Evolutionary conservation across 306 rosid genomes (phyloP).

Genomic region (Cicer cuneatum): DNA sequence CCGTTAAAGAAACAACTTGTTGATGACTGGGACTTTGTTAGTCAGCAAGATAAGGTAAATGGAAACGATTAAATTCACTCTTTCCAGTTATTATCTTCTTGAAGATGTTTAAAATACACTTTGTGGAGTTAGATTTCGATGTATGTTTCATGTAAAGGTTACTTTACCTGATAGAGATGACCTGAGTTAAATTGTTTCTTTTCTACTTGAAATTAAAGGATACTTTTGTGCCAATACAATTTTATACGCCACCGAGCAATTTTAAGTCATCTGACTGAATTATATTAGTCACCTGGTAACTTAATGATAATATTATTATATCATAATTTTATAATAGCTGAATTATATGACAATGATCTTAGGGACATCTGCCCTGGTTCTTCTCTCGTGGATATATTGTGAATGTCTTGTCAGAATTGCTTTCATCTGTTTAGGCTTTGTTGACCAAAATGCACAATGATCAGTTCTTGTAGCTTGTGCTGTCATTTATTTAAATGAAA

Average conservation of each 20-base stretch:
- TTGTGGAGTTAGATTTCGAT: slow-evolving; percentile 21
- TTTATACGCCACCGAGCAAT: background rate
- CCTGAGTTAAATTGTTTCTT: background rate
- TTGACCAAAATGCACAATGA: slow-evolving; percentile 21
- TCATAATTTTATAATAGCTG: slow-evolving; percentile 1
- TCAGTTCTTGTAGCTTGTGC: slow-evolving; percentile 25
- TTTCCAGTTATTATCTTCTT: slow-evolving; percentile 16
- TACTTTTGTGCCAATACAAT: slow-evolving; percentile 10
- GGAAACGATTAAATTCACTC: slow-evolving; percentile 36
- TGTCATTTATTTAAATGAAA: slow-evolving; percentile 19
- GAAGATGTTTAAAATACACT: slow-evolving; percentile 27
- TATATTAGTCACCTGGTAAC: background rate
- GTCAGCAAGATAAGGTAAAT: slow-evolving; percentile 87
- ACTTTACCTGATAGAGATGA: slow-evolving; percentile 9
- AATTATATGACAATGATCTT: slow-evolving; percentile 16
- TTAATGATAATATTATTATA: background rate
- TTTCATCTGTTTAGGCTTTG: slow-evolving; percentile 20
- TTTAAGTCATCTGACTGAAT: slow-evolving; percentile 14
- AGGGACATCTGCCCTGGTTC: slow-evolving; percentile 15
- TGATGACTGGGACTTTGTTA: slow-evolving; percentile 89
- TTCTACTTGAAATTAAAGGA: slow-evolving; percentile 29
- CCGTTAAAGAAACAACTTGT: slow-evolving; percentile 91
- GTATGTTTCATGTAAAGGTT: slow-evolving; percentile 26
- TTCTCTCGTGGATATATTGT: slow-evolving; percentile 14
- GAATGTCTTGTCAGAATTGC: slow-evolving; percentile 16